phyloP scores from a whole-genome alignment of 2,329 filamentous ascomycete genomes.

The Colletotrichum sojae region DNA sequence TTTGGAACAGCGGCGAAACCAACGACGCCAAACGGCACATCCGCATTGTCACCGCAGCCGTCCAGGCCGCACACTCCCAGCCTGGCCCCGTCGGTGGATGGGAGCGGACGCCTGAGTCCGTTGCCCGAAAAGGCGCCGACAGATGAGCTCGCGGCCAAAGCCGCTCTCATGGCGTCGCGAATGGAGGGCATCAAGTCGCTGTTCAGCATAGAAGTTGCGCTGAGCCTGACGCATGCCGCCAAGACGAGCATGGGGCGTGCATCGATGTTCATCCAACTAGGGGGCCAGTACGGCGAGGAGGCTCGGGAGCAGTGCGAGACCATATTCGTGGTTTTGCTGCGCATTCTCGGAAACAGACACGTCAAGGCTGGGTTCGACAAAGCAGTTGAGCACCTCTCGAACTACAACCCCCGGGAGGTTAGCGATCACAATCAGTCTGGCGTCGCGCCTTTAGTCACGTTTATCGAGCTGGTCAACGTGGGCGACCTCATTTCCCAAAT shows the following conservation, averaged over 20 bases:
- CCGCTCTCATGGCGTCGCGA: slow-evolving; percentile 95
- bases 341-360: slow-evolving; percentile 87
- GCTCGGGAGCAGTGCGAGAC: slow-evolving; percentile 89
- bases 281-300: slow-evolving; percentile 84
- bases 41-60: slow-evolving; percentile 53
- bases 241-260: slow-evolving; percentile 90
- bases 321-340: slow-evolving; percentile 88
- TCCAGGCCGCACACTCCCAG: slow-evolving; percentile 67
- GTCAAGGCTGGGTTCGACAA: slow-evolving; percentile 95
- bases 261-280: slow-evolving; percentile 84
- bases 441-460: slow-evolving; percentile 93
- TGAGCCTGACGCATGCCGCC: slow-evolving; percentile 89
- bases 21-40: slow-evolving; percentile 48
- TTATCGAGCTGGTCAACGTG: slow-evolving; percentile 97
- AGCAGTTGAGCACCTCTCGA: slow-evolving; percentile 89
- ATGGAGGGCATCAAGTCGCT: slow-evolving; percentile 95
- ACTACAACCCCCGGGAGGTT: slow-evolving; percentile 90
- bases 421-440: slow-evolving; percentile 78
- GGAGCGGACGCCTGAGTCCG: slow-evolving; percentile 57
- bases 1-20: slow-evolving; percentile 56
- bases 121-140: slow-evolving; percentile 80
- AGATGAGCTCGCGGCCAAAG: slow-evolving; percentile 94
- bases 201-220: slow-evolving; percentile 95
- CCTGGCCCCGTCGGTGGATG: slow-evolving; percentile 53
- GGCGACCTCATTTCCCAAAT: slow-evolving; percentile 98